Percentiles rank a stretch among this genome's conserved stretches.
Conservation (phyloP, 768 basidiomycete genomes). For the Amanita inopinata region DNA sequence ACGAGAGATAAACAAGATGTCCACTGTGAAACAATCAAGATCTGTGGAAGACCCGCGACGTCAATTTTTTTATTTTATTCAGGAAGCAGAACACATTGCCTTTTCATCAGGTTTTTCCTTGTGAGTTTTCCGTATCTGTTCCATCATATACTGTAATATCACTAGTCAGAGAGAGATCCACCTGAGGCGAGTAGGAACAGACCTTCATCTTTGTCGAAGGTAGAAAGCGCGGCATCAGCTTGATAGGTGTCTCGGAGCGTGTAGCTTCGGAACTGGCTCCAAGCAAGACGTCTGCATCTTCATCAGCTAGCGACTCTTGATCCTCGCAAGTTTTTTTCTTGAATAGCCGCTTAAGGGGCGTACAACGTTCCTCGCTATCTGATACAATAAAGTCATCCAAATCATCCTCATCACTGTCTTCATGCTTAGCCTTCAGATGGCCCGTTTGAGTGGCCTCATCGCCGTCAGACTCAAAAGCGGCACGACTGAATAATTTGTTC, state of each 20-base stretch:
- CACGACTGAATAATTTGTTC: conserved; percentile 40
- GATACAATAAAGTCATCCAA: conserved; percentile 8
- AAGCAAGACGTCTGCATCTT: conserved; percentile 35
- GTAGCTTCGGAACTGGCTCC: conserved; percentile 17
- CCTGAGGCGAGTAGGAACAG: conserved; percentile 10
- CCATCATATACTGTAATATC: conserved; percentile 45
- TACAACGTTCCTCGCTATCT: conserved; percentile 19
- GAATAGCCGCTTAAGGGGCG: no score
- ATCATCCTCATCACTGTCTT: conserved; percentile 20
- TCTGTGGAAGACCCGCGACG: conserved; percentile 56
- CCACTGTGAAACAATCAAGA: conserved; percentile 65
- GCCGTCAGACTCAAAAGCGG: conserved; percentile 53
- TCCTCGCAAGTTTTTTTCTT: no score
- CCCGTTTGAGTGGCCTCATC: conserved; percentile 24
- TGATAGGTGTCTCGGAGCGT: conserved; percentile 24
- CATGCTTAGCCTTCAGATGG: conserved; percentile 19
- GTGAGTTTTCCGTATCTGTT: conserved; percentile 35
- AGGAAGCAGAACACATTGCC: conserved; percentile 21
- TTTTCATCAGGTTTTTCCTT: conserved; percentile 49
- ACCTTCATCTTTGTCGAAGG: conserved; percentile 75
- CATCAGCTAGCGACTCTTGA: conserved; percentile 49
- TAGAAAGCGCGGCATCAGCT: conserved; percentile 44
- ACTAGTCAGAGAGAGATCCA: neutral
- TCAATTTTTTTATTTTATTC: conserved; percentile 8
- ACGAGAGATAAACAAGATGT: conserved; percentile 53